phyloP scores from a whole-genome alignment of 2,329 filamentous ascomycete genomes.

The Cladosporium sphaerospermum region DNA sequence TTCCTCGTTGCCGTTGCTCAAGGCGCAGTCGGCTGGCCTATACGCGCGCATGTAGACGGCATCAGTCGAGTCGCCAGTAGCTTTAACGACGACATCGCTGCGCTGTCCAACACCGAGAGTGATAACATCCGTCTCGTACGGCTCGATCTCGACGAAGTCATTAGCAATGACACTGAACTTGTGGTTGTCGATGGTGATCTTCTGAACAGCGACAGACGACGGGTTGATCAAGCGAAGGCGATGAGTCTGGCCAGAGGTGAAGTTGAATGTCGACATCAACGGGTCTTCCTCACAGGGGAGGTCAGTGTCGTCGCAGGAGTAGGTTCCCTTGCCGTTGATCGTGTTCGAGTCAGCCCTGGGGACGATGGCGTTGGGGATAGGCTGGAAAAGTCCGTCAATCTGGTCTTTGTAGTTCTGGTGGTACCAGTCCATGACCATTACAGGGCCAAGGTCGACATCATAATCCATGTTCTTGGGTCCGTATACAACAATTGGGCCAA shows the following conservation, averaged over 20 bases:
- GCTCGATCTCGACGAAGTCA: conserved; percentile 38
- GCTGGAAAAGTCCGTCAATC: conserved; percentile 11
- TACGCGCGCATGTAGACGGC: conserved; percentile 34
- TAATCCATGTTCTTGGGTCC: conserved; percentile 23
- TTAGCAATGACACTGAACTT: conserved; percentile 38
- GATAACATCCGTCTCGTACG: conserved; percentile 35
- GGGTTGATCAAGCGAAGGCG: conserved; percentile 39
- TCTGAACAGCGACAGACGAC: conserved; percentile 35
- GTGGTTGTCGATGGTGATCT: conserved; percentile 41
- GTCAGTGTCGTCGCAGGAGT: conserved; percentile 22
- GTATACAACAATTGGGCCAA: conserved; percentile 27
- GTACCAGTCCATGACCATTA: conserved; percentile 28
- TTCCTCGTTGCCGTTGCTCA: conserved; percentile 25
- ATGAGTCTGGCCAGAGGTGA: conserved; percentile 36
- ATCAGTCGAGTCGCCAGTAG: conserved; percentile 26
- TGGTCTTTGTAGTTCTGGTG: conserved; percentile 29
- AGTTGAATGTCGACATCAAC: conserved; percentile 32
- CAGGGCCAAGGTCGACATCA: conserved; percentile 26
- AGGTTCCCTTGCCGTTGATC: conserved; percentile 25
- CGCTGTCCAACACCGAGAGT: conserved; percentile 38
- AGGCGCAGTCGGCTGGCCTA: conserved; percentile 31
- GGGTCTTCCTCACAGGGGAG: conserved; percentile 20
- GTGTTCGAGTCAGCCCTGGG: conserved; percentile 21
- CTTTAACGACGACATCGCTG: conserved; percentile 35
- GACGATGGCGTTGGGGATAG: conserved; percentile 12